Evolutionary conservation across 495 filamentous ascomycete species (phyloP), one percentile per base, ranked within the genome.

Genomic region (Lasiosphaeria miniovina): DNA sequence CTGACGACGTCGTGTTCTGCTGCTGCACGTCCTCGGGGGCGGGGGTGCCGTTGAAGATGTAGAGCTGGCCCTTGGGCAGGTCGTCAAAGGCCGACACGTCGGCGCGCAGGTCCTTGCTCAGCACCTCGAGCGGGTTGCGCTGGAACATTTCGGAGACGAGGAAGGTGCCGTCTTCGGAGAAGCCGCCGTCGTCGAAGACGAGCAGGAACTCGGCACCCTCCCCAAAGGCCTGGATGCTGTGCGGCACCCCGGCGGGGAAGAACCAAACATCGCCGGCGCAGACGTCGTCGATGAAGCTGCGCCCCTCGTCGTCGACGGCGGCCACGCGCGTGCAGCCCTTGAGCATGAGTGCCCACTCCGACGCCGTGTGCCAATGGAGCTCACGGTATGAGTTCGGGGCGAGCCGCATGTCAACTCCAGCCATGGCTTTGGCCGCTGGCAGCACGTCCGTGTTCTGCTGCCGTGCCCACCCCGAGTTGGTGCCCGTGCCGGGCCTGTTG

Each of bases 401-500:
- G 4, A 92, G 81, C 34, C 87, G 80, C 89, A 92, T 92, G 63
- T 91, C 83, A 1, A 91, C 89, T 52, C 89, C 89, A 1, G 89
- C 87, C 84, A 92, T 88, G 54, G 78, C 78, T 8, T 73, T 85
- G 12, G 87, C 86, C 36, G 74, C 77, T 0, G 89, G 88, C 61
- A 91, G 77, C 15, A 88, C 81, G 9, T 77, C 72, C 3, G 74
- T 68, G 57, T 89, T 88, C 69, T 90, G 80, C 66, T 90, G 86
- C 7, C 88, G 75, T 24, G 88, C 85, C 86, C 85, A 92, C 1
- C 88, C 88, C 6, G 85, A 78, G 49, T 71, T 72, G 32, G 79
- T 74, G 14, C 68, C 66, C 3, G 78, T 72, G 32, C 87, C 88
- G 14, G 84, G 71, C 33, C 84, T 77, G 59, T 83, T 83, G 60